phyloP scores from a whole-genome alignment of 495 filamentous ascomycete species.

The Annulohypoxylon maeteangense region DNA sequence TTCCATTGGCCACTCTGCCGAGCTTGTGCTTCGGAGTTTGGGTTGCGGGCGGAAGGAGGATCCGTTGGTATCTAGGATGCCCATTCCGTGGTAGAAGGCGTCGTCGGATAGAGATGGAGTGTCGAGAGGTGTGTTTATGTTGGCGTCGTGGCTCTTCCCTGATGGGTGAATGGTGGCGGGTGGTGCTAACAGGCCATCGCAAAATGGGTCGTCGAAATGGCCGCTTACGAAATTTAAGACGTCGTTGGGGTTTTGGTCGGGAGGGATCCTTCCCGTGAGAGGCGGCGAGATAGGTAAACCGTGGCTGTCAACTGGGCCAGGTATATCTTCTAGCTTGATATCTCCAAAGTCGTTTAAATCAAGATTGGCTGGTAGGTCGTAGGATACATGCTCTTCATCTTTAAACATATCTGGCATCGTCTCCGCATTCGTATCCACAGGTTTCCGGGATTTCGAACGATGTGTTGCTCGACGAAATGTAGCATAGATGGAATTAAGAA shows the following conservation, averaged over 20 bases:
- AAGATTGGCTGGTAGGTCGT: slow-evolving; percentile 25
- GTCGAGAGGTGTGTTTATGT: slow-evolving; percentile 45
- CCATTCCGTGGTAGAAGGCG: slow-evolving; percentile 31
- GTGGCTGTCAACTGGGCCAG: slow-evolving; percentile 19
- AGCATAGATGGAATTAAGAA: slow-evolving; percentile 38
- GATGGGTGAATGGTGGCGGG: slow-evolving; percentile 27
- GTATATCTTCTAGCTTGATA: slow-evolving; percentile 28
- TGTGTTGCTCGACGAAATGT: slow-evolving; percentile 40
- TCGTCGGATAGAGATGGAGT: slow-evolving; percentile 44
- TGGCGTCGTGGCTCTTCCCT: slow-evolving; percentile 17
- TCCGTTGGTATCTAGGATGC: slow-evolving; percentile 20
- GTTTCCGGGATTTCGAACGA: slow-evolving; percentile 36
- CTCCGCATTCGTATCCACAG: not conserved
- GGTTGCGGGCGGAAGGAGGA: slow-evolving; percentile 21
- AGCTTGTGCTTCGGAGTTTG: slow-evolving; percentile 41
- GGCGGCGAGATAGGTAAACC: slow-evolving; percentile 48
- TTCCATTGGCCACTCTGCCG: slow-evolving; percentile 48
- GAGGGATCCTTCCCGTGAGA: slow-evolving; percentile 48
- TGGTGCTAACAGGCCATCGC: slow-evolving; percentile 35
- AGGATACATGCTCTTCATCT: slow-evolving; percentile 3
- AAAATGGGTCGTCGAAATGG: slow-evolving; percentile 54
- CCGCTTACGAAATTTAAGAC: slow-evolving; percentile 45
- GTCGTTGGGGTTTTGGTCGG: slow-evolving; percentile 27
- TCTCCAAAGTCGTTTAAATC: slow-evolving; percentile 34
- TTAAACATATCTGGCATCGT: slow-evolving; percentile 25